Conservation (phyloP, 495 filamentous ascomycete species). For the Pyrenopolyporus hunteri region DNA sequence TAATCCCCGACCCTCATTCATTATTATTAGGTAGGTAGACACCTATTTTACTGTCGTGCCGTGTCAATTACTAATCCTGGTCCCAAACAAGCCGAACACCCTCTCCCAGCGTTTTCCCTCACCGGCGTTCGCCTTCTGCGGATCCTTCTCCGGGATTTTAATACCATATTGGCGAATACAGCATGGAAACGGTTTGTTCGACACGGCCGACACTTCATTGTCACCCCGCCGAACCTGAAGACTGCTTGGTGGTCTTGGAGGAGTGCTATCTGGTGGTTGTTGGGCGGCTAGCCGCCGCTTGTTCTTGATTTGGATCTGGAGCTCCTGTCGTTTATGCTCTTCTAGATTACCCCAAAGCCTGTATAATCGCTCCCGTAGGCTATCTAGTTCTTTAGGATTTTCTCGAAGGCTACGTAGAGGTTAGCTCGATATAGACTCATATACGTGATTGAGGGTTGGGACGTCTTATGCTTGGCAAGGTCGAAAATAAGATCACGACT, state of each 20-base stretch:
- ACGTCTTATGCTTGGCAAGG: not conserved
- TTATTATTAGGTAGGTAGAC: too few relatives aligned
- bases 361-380: constrained; percentile 74
- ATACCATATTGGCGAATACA: constrained; percentile 68
- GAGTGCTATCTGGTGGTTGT: constrained; percentile 32
- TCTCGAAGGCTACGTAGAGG: constrained; percentile 55
- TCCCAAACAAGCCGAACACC: constrained; percentile 61
- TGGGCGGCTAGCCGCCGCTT: constrained; percentile 36
- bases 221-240: constrained; percentile 8
- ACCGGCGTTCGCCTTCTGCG: constrained; percentile 42
- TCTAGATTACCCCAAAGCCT: constrained; percentile 87
- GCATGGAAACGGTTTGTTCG: constrained; percentile 63
- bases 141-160: constrained; percentile 38
- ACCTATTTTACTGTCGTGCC: not conserved
- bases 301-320: constrained; percentile 8
- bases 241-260: constrained; percentile 1
- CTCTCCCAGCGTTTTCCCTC: constrained; percentile 52
- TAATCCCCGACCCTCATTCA: too few relatives aligned
- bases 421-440: constrained; percentile 13
- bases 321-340: constrained; percentile 61
- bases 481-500: constrained; percentile 53
- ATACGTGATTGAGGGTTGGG: not conserved
- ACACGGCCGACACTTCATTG: constrained; percentile 35
- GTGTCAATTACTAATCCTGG: constrained; percentile 48
- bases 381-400: constrained; percentile 50